A percentile compares a stretch with the other conserved stretches of the same genome.
These are phyloP conservation scores for Amaranthus cruentus DNA, from an alignment of 148 eudicot species.

Conservation along the genomic window DNA sequence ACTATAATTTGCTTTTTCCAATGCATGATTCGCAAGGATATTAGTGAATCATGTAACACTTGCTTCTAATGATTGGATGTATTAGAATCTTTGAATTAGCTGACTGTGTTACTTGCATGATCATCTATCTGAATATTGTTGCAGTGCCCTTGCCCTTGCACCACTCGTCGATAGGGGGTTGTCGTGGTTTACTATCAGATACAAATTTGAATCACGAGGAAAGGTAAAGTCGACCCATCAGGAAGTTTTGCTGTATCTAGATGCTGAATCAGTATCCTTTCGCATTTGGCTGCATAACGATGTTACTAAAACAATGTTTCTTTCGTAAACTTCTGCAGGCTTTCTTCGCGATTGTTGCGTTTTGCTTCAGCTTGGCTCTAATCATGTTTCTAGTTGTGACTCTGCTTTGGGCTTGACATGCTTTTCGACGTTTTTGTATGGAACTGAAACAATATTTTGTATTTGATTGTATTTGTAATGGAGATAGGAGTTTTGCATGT, in stretches of 20 bases:
- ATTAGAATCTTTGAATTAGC: neutral
- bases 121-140: constrained; percentile 1
- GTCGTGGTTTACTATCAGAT: constrained; percentile 59
- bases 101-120: neutral
- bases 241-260: neutral
- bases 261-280: neutral
- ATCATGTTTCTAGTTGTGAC: constrained; percentile 55
- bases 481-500: neutral
- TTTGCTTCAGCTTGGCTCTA: constrained; percentile 57
- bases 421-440: neutral
- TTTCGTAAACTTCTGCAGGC: constrained; percentile 41
- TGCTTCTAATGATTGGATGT: too few species aligned
- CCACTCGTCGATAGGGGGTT: constrained; percentile 66
- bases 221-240: constrained; percentile 35
- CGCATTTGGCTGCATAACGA: neutral
- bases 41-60: too few species aligned
- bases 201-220: constrained; percentile 56
- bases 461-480: too few species aligned
- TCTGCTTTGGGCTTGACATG: constrained; percentile 45
- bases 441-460: neutral
- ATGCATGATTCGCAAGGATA: too few species aligned
- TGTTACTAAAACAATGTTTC: neutral
- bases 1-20: too few species aligned
- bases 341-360: constrained; percentile 52
- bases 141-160: constrained; percentile 83